Base-by-base conservation (phyloP, 495 filamentous ascomycete species). In the Penicillium riverlandense region DNA sequence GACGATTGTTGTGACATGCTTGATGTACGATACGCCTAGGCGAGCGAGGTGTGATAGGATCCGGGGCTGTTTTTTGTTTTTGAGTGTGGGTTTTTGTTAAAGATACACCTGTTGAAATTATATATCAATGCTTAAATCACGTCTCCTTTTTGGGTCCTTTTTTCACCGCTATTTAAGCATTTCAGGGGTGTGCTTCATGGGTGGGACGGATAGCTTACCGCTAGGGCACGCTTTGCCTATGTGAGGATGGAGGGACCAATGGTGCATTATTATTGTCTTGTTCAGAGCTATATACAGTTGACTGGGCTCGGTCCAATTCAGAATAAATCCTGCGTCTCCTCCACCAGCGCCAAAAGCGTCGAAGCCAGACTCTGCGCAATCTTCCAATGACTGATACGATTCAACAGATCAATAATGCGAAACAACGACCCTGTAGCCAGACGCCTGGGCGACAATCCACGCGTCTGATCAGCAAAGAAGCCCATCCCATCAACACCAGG, bases 101-200 rank as follows among this genome's bases (percentile, higher is more conserved):
- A 55, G 57, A 61, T 61, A 61, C 54, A 55, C 57, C 57, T 53
- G 38, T 47, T 36, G 53, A 60, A 58, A 60, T 52, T 58, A 57
- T 55, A 60, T 55, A 58, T 49, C 38, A 53, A 47, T 59, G 56
- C 41, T 58, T 50, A 50, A 50, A 49, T 54, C 50, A 28, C 29
- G 14, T 15, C 14, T 47, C 36, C 29, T 12, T 36, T 40, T 4
- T 22, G 22, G 4, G 22, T 37, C 29, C 29, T 30, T 16, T 28
- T 8, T 15, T 15, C 12, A 28, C 33, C 16, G 44, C 38, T 39
- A 22, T 8, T 38, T 29, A n/a, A 11, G 27, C 11, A n/a, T 13
- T 41, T 33, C 11, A 11, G 13, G 15, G 22, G 2, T 4, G 22
- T 22, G 22, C 22, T 22, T 6, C n/a, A 22, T 22, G 4, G 22